phyloP scores from a whole-genome alignment of 306 rosid genomes.

The Acacia crassicarpa region DNA sequence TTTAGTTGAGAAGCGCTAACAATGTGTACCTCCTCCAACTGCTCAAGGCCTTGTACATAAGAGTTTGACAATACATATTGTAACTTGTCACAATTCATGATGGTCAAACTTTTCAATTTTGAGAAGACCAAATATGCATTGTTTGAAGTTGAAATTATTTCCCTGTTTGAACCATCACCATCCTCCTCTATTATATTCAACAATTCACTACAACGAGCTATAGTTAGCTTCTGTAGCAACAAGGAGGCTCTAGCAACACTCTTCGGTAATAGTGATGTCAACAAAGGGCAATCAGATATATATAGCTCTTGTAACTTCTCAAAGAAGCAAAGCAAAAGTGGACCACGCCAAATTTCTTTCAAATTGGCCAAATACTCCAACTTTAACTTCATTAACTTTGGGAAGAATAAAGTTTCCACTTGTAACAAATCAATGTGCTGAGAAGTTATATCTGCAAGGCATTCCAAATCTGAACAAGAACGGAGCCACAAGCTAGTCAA shows the following conservation, averaged over 20 bases:
- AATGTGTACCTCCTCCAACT: not conserved
- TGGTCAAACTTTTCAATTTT: not conserved
- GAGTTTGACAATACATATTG: not conserved
- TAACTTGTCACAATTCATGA: not conserved
- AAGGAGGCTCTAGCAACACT: not conserved
- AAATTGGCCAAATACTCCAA: not conserved
- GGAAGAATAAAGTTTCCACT: not conserved
- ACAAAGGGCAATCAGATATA: not conserved
- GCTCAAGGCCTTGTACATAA: not conserved
- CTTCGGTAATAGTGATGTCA: constrained; percentile 5
- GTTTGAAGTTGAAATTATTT: not conserved
- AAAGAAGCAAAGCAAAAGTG: not conserved
- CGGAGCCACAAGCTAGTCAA: not conserved
- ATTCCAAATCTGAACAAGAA: constrained; percentile 7
- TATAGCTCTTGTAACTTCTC: not conserved
- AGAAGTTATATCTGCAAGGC: not conserved
- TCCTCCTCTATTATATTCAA: not conserved
- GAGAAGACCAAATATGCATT: not conserved
- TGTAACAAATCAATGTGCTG: not conserved
- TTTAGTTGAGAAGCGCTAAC: not conserved
- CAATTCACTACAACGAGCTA: not conserved
- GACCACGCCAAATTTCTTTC: not conserved
- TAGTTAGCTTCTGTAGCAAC: not conserved
- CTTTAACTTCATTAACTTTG: not conserved
- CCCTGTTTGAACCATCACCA: not conserved